Base-by-base conservation (phyloP, 352 stramenopile genomes). In the Thraustotheca clavata region DNA sequence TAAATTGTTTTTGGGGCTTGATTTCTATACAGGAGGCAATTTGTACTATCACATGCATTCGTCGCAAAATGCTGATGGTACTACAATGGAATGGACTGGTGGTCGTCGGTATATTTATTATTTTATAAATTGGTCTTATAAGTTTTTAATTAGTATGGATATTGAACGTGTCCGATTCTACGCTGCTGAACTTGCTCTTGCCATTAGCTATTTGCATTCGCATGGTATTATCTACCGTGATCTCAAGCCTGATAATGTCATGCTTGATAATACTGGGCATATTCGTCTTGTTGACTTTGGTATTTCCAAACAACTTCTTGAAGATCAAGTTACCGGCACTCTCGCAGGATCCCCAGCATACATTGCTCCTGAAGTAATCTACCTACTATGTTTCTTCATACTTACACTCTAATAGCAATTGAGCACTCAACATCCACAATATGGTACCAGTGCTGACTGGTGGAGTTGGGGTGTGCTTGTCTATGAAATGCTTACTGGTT, bases 391-490 rank as follows among this genome's bases (percentile, higher is more conserved):
- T n/a, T n/a, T n/a, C n/a, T n/a, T n/a, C n/a, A n/a, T 22, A 52
- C 14, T 52, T 54, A 11, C 39, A 27, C 12, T 16, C n/a, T 22
- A 18, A 34, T 60, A 60, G 72, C 83, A 91, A 33, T 49, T 94
- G 26, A 67, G 88, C 38, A 89, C 83, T 20, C 83, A 92, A 63
- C 89, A 90, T 70, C 83, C 85, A 24, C 76, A 88, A 68, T 94
- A 95, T 69, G 83, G 83, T 35, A 89, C 89, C 76, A 80, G 81
- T 34, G 87, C 87, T 20, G 88, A 96, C 69, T 96, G 88, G 88
- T 96, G 88, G 88, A 94, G 86, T 60, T 91, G 95, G 48, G 88
- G 88, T 43, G 83, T 96, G 18, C 63, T 96, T 18, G 49, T 96
- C 20, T 96, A 93, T 55, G 88, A 96, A 69, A 90, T 96, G 77